Percentiles rank a stretch among this genome's conserved stretches.
These are phyloP conservation scores for Cephaloascus fragrans DNA, from an alignment of 805 yeast species.

Conservation along the genomic window DNA sequence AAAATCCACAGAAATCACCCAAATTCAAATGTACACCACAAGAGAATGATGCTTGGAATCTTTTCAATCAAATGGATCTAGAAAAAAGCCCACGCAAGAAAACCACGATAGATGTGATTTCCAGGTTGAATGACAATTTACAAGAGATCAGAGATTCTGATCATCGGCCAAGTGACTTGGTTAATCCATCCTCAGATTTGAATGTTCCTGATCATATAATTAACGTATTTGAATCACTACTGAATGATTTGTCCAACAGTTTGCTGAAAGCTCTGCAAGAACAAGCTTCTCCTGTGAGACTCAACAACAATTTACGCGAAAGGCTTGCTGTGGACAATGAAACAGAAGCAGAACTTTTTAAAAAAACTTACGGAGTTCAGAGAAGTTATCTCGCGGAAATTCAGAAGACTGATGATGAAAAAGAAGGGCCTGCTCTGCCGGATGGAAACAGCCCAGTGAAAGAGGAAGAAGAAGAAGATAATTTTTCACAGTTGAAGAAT, in stretches of 20 bases:
- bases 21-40: not conserved
- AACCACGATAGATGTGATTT: not conserved
- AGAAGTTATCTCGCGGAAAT: conserved; percentile 13
- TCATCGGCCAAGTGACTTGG: not conserved
- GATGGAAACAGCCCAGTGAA: no score
- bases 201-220: not conserved
- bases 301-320: conserved; percentile 8
- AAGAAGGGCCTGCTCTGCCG: no score
- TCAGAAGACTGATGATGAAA: conserved; percentile 5
- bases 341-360: not conserved
- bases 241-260: not conserved
- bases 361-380: conserved; percentile 16
- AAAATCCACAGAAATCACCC: not conserved
- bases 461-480: conserved; percentile 3
- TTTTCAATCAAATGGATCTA: not conserved
- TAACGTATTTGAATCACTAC: not conserved
- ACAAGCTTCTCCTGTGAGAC: conserved; percentile 5
- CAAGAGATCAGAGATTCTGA: not conserved
- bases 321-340: not conserved
- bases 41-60: not conserved
- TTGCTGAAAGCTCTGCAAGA: no score
- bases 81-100: not conserved
- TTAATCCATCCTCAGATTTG: not conserved
- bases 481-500: conserved; percentile 7
- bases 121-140: not conserved